Conservation (phyloP, 179 eudicot species). For the Kewa caespitosa region DNA sequence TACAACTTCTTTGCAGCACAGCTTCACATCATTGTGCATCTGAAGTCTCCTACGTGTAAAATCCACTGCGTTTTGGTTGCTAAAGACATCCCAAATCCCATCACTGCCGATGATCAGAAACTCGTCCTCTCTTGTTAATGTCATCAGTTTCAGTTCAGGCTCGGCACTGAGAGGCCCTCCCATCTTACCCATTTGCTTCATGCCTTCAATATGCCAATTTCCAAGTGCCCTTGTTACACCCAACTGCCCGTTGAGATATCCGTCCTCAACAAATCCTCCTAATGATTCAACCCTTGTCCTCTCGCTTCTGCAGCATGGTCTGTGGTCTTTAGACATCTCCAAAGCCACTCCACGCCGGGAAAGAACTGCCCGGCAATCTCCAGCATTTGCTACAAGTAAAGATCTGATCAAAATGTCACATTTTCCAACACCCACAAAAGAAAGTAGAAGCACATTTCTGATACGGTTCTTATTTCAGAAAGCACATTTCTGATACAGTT, state of each 20-base stretch:
- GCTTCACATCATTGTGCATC: conserved; percentile 69
- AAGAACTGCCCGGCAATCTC: conserved; percentile 91
- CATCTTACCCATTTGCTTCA: conserved; percentile 50
- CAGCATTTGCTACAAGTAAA: conserved; percentile 95
- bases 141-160: conserved; percentile 76
- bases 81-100: conserved; percentile 93
- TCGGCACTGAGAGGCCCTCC: conserved; percentile 81
- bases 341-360: conserved; percentile 72
- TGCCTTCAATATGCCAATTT: conserved; percentile 85
- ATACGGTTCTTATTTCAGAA: no score
- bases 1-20: conserved; percentile 76
- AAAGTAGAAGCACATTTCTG: conserved; percentile 5
- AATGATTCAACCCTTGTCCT: conserved; percentile 67
- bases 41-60: conserved; percentile 78
- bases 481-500: no score
- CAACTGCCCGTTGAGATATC: conserved; percentile 83
- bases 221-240: conserved; percentile 91
- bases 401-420: conserved; percentile 63
- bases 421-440: conserved; percentile 20
- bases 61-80: conserved; percentile 92
- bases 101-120: conserved; percentile 88
- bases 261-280: conserved; percentile 80
- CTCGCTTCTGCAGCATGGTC: conserved; percentile 68
- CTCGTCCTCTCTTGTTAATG: conserved; percentile 81
- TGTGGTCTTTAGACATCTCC: conserved; percentile 89